Percentiles rank a stretch among this genome's conserved stretches.
phyloP scores from a whole-genome alignment of 768 basidiomycete species.

The Mrakia hoshinonis region DNA sequence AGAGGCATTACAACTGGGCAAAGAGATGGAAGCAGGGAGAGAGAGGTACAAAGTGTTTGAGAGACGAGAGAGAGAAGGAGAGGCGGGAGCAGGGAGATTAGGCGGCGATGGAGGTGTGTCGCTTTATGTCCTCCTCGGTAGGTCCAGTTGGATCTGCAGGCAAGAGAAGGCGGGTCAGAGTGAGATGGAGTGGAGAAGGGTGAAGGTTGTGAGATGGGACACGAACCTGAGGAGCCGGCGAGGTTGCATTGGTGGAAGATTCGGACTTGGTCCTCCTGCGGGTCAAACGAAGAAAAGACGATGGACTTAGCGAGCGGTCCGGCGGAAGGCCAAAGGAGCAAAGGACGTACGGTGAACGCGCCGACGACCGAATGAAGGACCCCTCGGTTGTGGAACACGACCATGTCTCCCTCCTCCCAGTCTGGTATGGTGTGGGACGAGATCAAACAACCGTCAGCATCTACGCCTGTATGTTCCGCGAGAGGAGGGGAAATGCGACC shows the following conservation, averaged over 20 bases:
- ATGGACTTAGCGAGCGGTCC: neutral
- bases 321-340: neutral
- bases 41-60: too few relatives aligned
- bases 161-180: neutral
- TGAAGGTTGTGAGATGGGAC: neutral
- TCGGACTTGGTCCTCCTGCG: slow-evolving; percentile 49
- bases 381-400: slow-evolving; percentile 79
- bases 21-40: too few relatives aligned
- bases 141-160: slow-evolving; percentile 55
- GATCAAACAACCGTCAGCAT: neutral
- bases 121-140: slow-evolving; percentile 55
- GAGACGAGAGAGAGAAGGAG: too few relatives aligned
- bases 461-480: too few relatives aligned
- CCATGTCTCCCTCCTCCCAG: slow-evolving; percentile 58
- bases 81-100: too few relatives aligned
- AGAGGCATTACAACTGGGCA: too few relatives aligned
- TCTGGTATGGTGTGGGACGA: neutral
- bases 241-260: slow-evolving; percentile 75
- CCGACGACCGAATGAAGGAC: slow-evolving; percentile 71
- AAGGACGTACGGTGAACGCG: slow-evolving; percentile 47
- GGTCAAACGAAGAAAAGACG: too few relatives aligned
- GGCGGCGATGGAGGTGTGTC: too few relatives aligned
- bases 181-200: neutral
- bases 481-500: slow-evolving; percentile 29
- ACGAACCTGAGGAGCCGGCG: slow-evolving; percentile 58